Evolutionary conservation across 257 asterid genomes (phyloP).

Genomic region (Capsicum pubescens): DNA sequence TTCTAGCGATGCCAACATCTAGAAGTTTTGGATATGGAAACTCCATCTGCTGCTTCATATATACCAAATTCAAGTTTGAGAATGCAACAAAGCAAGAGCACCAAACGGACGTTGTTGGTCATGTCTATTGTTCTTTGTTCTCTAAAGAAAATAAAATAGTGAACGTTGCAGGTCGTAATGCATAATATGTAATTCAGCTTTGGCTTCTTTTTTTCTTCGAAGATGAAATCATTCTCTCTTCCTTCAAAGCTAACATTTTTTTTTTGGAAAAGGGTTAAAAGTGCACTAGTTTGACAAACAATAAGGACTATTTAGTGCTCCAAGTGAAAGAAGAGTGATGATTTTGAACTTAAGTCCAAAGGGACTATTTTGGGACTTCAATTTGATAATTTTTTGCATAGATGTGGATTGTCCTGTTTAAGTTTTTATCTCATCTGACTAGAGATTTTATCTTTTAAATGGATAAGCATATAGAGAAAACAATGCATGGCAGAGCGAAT

Average conservation of each 20-base stretch:
- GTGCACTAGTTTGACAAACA: not conserved
- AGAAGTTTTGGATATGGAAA: slow-evolving; percentile 39
- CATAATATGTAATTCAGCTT: not conserved
- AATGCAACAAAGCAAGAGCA: slow-evolving; percentile 41
- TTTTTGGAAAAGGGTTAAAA: not conserved
- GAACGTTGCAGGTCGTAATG: not conserved
- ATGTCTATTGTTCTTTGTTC: not conserved
- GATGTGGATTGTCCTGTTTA: not conserved
- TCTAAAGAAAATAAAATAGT: not conserved
- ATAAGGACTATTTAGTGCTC: not conserved
- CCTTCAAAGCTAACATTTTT: not conserved
- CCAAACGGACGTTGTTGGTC: slow-evolving; percentile 46
- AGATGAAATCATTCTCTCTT: not conserved
- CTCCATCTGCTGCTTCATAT: too few species aligned
- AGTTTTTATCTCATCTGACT: not conserved
- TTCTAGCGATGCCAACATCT: not conserved
- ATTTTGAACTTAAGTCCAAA: not conserved
- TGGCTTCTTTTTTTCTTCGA: not conserved
- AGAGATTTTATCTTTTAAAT: not conserved
- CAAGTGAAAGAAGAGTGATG: not conserved
- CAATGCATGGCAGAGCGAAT: slow-evolving; percentile 57
- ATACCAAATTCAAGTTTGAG: slow-evolving; percentile 45
- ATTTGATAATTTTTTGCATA: not conserved
- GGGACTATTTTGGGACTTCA: not conserved
- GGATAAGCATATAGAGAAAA: not conserved